Evolutionary conservation across 495 filamentous ascomycete genomes (phyloP), one percentile per base, ranked within the genome.

Genomic region (Tetracladium setigerum): DNA sequence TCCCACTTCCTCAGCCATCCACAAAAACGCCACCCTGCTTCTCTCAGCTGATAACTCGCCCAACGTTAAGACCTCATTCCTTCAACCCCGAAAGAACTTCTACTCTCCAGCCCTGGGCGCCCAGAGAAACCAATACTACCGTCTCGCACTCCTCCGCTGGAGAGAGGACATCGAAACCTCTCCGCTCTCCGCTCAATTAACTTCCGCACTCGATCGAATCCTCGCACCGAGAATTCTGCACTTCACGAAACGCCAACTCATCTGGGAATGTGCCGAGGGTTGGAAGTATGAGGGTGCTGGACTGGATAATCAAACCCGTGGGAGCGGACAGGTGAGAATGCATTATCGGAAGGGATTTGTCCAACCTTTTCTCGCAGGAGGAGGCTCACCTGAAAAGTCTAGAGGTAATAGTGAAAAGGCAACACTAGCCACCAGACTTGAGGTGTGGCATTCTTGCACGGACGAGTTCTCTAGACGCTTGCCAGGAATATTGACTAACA

Each of bases 181-280:
- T 4, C n/a, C 30, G 12, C 41, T 44, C 33, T 14, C 22, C 5
- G 15, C 11, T 9, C 24, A 59, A 13, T 55, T 38, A 6, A 62
- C 57, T 61, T 57, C 57, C 7, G 18, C 59, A 12, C 59, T 62
- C 34, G 61, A 64, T 53, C 44, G 63, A 18, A 42, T 61, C 17
- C 44, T 66, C 35, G 31, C 59, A 9, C 56, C 49, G n/a, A 49
- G 57, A 4, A 45, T 56, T 8, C 30, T 66, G 17, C 53, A 44
- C 45, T 64, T 61, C 38, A 33, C 54, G 10, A 31, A 22, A 14
- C 38, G 22, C 11, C 63, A 64, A 32, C 18, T 62, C 9, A 56
- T 46, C 17, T 66, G 61, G 59, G 57, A 63, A 31, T 65, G 61
- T 30, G 44, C 44, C 1, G 15, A 12, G 17, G 41, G 30, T 1